Evolutionary conservation across 2,329 filamentous ascomycete species (phyloP).

Genomic region (Colletotrichum caudatum): DNA sequence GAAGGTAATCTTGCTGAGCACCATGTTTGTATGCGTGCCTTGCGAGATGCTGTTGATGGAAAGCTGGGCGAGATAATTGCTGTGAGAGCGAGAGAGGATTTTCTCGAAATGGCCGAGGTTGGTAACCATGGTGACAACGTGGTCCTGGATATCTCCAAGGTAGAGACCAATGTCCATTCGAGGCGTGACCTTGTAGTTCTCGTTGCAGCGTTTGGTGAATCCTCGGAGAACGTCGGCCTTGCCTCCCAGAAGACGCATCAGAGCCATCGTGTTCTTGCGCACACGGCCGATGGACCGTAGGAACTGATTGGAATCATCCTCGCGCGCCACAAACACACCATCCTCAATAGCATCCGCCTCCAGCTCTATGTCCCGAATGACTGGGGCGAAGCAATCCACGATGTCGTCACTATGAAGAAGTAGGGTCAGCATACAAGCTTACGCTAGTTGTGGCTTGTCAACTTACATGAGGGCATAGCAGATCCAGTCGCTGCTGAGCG

Average conservation of each 20-base stretch:
- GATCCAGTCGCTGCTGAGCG: slow-evolving; percentile 96
- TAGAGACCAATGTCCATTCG: slow-evolving; percentile 97
- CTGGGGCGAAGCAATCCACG: slow-evolving; percentile 92
- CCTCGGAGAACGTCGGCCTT: slow-evolving; percentile 99
- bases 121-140: slow-evolving; percentile 99
- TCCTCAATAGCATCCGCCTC: slow-evolving; percentile 96
- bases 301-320: slow-evolving; percentile 89
- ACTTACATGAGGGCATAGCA: slow-evolving; percentile 96
- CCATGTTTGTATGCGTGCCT: slow-evolving; percentile 88
- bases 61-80: slow-evolving; percentile 95
- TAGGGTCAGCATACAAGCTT: slow-evolving; percentile 44
- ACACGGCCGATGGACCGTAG: slow-evolving; percentile 89
- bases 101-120: slow-evolving; percentile 97
- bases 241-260: slow-evolving; percentile 92
- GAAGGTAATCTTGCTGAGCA: slow-evolving; percentile 94
- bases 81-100: slow-evolving; percentile 93
- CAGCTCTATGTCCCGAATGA: slow-evolving; percentile 86
- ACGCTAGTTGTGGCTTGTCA: background rate
- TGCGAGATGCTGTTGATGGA: slow-evolving; percentile 91
- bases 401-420: slow-evolving; percentile 83
- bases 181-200: slow-evolving; percentile 94
- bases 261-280: slow-evolving; percentile 93
- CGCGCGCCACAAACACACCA: slow-evolving; percentile 90
- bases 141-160: slow-evolving; percentile 96
- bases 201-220: slow-evolving; percentile 98